Percentiles rank a stretch among this genome's conserved stretches.
Conservation (phyloP, 305 asterid genomes). For the Fraxinus nigra region DNA sequence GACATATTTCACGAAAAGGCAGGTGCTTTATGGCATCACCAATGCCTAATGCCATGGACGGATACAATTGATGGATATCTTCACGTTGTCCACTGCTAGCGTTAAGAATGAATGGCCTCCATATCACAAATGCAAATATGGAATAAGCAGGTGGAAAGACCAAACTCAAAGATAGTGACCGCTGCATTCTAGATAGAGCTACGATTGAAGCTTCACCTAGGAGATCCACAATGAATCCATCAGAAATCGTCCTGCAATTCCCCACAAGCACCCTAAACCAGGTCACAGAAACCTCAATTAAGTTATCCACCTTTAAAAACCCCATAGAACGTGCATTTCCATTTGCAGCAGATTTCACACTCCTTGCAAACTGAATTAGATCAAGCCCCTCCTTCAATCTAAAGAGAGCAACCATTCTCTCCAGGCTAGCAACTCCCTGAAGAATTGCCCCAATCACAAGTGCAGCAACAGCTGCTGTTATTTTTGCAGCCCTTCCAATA, state of each 20-base stretch:
- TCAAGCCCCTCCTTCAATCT: slow-evolving; percentile 89
- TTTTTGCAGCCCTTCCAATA: slow-evolving; percentile 55
- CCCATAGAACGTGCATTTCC: slow-evolving; percentile 80
- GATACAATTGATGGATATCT: slow-evolving; percentile 69
- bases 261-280: slow-evolving; percentile 99
- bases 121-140: slow-evolving; percentile 69
- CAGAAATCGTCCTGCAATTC: slow-evolving; percentile 83
- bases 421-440: slow-evolving; percentile 88
- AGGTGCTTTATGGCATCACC: slow-evolving; percentile 83
- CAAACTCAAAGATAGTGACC: slow-evolving; percentile 60
- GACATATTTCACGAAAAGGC: slow-evolving; percentile 92
- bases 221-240: slow-evolving; percentile 84
- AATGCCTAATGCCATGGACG: slow-evolving; percentile 48
- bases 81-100: slow-evolving; percentile 66
- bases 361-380: slow-evolving; percentile 74
- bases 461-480: slow-evolving; percentile 75
- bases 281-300: slow-evolving; percentile 80
- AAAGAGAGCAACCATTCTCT: slow-evolving; percentile 84
- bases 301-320: slow-evolving; percentile 59
- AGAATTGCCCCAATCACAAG: slow-evolving; percentile 84
- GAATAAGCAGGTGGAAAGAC: slow-evolving; percentile 93
- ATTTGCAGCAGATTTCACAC: slow-evolving; percentile 68
- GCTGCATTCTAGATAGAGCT: slow-evolving; percentile 86
- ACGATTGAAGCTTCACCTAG: slow-evolving; percentile 92
- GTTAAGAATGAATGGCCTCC: slow-evolving; percentile 69